Evolutionary conservation across 73 alveolate genomes (phyloP).

Genomic region (Blepharisma japonicum): DNA sequence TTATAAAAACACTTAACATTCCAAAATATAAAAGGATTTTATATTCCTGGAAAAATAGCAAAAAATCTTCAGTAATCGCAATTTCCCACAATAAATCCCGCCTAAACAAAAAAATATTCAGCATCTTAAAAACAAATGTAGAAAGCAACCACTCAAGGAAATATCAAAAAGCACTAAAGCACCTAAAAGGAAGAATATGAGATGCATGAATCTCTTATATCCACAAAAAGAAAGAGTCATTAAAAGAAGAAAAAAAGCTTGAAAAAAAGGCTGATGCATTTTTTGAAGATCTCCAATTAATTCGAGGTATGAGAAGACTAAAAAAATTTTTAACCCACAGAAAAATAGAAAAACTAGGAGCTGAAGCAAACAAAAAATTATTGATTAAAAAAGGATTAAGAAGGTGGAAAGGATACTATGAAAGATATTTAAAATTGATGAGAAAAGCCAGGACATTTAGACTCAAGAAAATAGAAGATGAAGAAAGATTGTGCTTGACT

Average conservation of each 20-base stretch:
- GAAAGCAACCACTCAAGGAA: no score
- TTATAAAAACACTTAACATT: no score
- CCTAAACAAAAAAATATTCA: not conserved
- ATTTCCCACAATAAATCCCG: no score
- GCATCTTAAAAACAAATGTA: not conserved
- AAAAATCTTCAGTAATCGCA: no score
- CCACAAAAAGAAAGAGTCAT: not conserved
- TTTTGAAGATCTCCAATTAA: not conserved
- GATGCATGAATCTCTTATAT: not conserved
- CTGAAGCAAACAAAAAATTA: not conserved
- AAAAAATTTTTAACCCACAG: not conserved
- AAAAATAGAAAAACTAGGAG: not conserved
- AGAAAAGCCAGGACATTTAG: not conserved
- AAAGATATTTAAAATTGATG: not conserved
- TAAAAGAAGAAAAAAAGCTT: not conserved
- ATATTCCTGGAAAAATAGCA: no score
- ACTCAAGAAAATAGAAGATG: not conserved
- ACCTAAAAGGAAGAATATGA: not conserved
- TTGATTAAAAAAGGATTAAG: not conserved
- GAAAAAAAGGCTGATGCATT: slow-evolving; percentile 3
- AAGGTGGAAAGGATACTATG: slow-evolving; percentile 3
- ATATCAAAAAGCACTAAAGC: not conserved
- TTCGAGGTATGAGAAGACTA: slow-evolving; percentile 4
- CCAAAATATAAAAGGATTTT: no score
- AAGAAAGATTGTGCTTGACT: not conserved